Conservation (phyloP, 805 yeast species). For the Priceomyces haplophilus region DNA sequence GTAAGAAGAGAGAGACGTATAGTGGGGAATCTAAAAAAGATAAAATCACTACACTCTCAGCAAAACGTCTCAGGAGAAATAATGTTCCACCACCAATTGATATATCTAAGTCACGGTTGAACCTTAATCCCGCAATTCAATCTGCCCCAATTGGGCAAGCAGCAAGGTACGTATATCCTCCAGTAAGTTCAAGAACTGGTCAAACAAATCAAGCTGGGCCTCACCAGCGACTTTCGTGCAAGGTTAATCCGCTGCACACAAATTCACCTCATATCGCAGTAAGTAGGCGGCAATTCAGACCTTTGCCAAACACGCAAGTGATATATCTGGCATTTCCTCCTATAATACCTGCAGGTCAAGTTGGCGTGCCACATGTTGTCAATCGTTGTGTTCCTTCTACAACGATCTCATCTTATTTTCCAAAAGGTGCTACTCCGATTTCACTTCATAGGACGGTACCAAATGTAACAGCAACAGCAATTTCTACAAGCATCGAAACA, state of each 20-base stretch:
- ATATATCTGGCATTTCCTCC: conserved; percentile 4
- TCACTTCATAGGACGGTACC: neutral
- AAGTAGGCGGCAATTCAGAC: conserved; percentile 3
- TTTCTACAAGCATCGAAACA: neutral
- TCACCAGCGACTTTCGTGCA: neutral
- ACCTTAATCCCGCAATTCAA: conserved; percentile 23
- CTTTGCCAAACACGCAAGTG: conserved; percentile 3
- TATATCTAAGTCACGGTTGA: conserved; percentile 9
- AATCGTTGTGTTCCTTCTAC: conserved; percentile 8
- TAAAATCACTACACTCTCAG: conserved; percentile 14
- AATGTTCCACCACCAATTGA: conserved; percentile 32
- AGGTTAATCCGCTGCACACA: neutral
- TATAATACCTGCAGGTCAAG: neutral
- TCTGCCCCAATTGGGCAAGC: conserved; percentile 31
- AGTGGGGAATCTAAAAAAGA: neutral
- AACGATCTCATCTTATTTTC: conserved; percentile 8
- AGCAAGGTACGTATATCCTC: neutral
- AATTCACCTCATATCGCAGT: conserved; percentile 2
- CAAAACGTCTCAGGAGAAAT: conserved; percentile 30
- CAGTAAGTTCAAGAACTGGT: neutral
- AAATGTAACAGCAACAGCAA: neutral
- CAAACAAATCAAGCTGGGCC: neutral
- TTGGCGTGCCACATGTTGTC: neutral
- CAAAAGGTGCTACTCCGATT: conserved; percentile 1
- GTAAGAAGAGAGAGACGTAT: conserved; percentile 9